These are phyloP conservation scores for Cyclotella baltica DNA, from an alignment of 108 stramenopile species.

Conservation along the genomic window DNA sequence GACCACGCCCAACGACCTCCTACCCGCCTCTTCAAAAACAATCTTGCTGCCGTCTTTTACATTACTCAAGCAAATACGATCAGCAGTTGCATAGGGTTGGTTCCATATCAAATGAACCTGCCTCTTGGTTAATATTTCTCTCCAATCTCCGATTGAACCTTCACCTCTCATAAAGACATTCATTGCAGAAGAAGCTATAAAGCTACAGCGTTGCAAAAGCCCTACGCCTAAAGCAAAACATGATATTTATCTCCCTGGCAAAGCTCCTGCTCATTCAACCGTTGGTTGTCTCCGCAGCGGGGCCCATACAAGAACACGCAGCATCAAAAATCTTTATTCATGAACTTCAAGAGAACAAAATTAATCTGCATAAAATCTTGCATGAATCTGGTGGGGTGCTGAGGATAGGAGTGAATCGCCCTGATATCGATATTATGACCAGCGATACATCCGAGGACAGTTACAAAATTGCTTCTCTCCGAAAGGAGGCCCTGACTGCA, in stretches of 20 bases:
- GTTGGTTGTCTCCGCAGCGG: neutral
- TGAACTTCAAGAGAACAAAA: neutral
- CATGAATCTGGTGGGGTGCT: constrained; percentile 18
- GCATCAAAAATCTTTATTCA: neutral
- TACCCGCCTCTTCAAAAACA: no score
- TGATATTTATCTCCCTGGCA: constrained; percentile 2
- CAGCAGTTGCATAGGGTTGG: no score
- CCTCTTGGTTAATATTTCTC: no score
- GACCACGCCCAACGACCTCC: no score
- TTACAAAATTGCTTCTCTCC: constrained; percentile 11
- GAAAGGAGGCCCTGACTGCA: constrained; percentile 24
- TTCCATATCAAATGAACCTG: no score
- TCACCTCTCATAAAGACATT: no score
- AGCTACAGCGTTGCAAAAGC: no score
- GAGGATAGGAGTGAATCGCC: neutral
- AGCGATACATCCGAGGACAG: neutral
- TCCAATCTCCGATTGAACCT: no score
- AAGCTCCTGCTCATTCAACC: neutral
- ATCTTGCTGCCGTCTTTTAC: no score
- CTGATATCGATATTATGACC: neutral
- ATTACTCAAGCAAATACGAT: no score
- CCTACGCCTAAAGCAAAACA: no score
- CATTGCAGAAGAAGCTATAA: no score
- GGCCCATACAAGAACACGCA: neutral
- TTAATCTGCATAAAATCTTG: constrained; percentile 12